phyloP scores from a whole-genome alignment of 1,139 yeast genomes.

The Candida dubliniensis region DNA sequence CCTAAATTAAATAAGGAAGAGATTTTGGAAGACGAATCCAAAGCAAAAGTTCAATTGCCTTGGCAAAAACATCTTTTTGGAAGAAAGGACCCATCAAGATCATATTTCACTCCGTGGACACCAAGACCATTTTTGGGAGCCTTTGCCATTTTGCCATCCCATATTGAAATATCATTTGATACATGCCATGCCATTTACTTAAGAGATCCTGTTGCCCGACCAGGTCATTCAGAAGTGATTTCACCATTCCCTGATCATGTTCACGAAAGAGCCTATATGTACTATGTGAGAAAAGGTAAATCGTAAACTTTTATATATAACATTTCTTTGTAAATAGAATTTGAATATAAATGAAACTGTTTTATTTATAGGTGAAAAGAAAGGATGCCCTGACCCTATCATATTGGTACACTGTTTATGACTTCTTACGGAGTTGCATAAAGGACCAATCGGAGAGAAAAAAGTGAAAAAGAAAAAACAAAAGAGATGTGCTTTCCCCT shows the following conservation, averaged over 20 bases:
- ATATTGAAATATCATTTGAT: constrained; percentile 82
- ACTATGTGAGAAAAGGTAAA: constrained; percentile 80
- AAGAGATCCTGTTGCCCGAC: constrained; percentile 96
- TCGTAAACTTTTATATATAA: constrained; percentile 22
- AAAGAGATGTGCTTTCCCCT: neutral
- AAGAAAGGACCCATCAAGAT: constrained; percentile 69
- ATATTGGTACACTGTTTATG: too few relatives aligned
- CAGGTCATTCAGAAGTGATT: constrained; percentile 94
- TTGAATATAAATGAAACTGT: neutral
- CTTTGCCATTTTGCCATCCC: constrained; percentile 88
- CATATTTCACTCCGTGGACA: constrained; percentile 95
- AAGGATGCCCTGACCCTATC: too few relatives aligned
- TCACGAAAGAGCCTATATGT: constrained; percentile 95
- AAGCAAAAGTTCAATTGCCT: constrained; percentile 56
- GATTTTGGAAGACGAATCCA: constrained; percentile 53
- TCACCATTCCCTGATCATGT: constrained; percentile 82
- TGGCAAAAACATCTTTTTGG: constrained; percentile 82
- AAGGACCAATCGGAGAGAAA: neutral
- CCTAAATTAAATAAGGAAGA: constrained; percentile 52
- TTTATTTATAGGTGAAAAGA: neutral
- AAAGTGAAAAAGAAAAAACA: neutral
- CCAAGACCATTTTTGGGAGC: constrained; percentile 94
- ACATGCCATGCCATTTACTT: constrained; percentile 95
- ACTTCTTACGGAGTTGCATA: neutral
- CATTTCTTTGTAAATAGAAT: constrained; percentile 5